Percentiles rank a stretch among this genome's conserved stretches.
These are phyloP conservation scores for Cladosporium sphaerospermum DNA, from an alignment of 2,329 filamentous ascomycete genomes.

Conservation along the genomic window DNA sequence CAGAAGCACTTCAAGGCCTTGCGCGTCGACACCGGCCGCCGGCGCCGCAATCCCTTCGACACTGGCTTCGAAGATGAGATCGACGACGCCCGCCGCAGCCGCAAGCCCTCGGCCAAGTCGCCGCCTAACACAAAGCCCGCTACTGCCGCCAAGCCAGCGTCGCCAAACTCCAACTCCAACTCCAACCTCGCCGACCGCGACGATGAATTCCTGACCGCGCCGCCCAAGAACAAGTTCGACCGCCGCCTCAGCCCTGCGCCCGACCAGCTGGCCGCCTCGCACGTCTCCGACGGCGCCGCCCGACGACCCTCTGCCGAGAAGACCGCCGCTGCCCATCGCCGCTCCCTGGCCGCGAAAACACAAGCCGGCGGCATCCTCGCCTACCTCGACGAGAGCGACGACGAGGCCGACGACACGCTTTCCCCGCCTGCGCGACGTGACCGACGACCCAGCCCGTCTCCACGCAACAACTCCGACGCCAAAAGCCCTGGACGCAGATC, in stretches of 20 bases:
- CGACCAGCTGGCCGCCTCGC: constrained; percentile 12
- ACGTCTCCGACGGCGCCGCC: constrained; percentile 4
- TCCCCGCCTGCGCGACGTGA: constrained; percentile 9
- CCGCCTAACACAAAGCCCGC: neutral
- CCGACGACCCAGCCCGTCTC: constrained; percentile 24
- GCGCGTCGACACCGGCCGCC: constrained; percentile 26
- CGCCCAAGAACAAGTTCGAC: constrained; percentile 16
- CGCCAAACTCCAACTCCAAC: constrained; percentile 9
- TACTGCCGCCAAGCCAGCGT: constrained; percentile 13
- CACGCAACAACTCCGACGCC: constrained; percentile 12
- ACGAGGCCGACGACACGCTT: constrained; percentile 16
- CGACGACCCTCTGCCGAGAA: constrained; percentile 1
- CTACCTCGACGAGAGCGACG: constrained; percentile 29
- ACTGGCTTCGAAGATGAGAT: constrained; percentile 30
- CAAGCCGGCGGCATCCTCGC: constrained; percentile 27
- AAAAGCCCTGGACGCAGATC: constrained; percentile 15
- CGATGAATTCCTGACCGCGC: constrained; percentile 24
- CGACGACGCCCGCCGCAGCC: constrained; percentile 21
- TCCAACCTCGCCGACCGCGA: constrained; percentile 17
- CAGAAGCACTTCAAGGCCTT: constrained; percentile 28
- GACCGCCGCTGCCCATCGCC: neutral
- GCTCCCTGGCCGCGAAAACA: constrained; percentile 15
- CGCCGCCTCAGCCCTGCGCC: constrained; percentile 28
- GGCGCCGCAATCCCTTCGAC: constrained; percentile 27
- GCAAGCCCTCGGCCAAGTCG: constrained; percentile 13